A percentile compares a stretch with the other conserved stretches of the same genome.
These are phyloP conservation scores for Avena insularis DNA, from an alignment of 176 grass and related monocot genomes.

Conservation along the genomic window DNA sequence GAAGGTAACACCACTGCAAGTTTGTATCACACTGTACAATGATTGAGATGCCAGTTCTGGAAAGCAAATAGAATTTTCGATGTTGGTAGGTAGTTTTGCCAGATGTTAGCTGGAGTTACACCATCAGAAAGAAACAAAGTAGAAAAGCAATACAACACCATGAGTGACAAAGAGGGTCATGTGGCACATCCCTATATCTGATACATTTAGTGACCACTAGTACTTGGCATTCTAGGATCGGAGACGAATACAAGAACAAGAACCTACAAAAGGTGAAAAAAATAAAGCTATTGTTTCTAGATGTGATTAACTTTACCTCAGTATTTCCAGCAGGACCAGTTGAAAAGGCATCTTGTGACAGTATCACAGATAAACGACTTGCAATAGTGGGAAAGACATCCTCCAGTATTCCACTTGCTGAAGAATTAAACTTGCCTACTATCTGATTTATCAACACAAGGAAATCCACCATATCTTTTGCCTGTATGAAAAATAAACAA, in stretches of 20 bases:
- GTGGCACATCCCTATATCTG: not conserved
- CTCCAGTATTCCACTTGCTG: conserved; percentile 69
- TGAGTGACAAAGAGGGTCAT: not conserved
- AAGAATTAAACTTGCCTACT: conserved; percentile 89
- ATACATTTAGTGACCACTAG: conserved; percentile 27
- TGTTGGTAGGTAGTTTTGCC: not conserved
- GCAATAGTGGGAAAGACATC: conserved; percentile 86
- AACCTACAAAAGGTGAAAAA: conserved; percentile 9
- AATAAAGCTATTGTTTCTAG: conserved; percentile 2
- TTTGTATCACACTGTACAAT: not conserved
- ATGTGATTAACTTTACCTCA: conserved; percentile 65
- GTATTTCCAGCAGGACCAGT: conserved; percentile 64
- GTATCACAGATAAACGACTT: conserved; percentile 65
- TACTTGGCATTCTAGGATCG: conserved; percentile 28
- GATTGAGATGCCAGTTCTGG: not conserved
- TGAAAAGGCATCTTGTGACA: conserved; percentile 86
- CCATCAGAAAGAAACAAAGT: conserved; percentile 10
- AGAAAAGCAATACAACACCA: conserved; percentile 19
- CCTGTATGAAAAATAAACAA: conserved; percentile 56
- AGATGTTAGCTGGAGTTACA: conserved; percentile 3
- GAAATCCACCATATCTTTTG: conserved; percentile 96
- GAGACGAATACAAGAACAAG: conserved; percentile 14
- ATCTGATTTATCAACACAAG: conserved; percentile 88
- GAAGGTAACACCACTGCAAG: not conserved
- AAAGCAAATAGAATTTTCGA: not conserved